These are phyloP conservation scores for Cotoneaster glaucophyllus DNA, from an alignment of 306 rosid species.

Conservation along the genomic window DNA sequence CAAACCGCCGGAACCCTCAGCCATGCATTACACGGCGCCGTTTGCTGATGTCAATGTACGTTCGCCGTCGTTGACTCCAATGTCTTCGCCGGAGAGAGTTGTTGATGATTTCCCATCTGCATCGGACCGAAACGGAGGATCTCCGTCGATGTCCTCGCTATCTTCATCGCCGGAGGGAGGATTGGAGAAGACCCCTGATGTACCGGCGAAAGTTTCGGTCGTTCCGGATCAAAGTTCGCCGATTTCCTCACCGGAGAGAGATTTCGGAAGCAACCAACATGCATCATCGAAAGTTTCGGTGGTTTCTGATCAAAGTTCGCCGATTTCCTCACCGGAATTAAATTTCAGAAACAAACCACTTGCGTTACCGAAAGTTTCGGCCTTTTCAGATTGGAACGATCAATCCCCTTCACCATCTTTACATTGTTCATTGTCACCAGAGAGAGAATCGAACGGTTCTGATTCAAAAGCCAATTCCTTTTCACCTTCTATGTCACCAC, in stretches of 20 bases:
- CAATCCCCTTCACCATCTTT: neutral
- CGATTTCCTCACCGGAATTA: slow-evolving; percentile 11
- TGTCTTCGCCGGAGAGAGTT: slow-evolving; percentile 25
- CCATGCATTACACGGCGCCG: slow-evolving; percentile 4
- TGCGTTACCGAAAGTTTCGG: slow-evolving; percentile 8
- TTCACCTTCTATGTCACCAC: neutral
- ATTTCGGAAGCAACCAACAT: slow-evolving; percentile 18
- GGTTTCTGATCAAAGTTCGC: neutral
- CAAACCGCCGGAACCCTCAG: slow-evolving; percentile 10
- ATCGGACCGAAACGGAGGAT: slow-evolving; percentile 7
- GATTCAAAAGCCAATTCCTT: neutral
- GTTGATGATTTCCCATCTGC: slow-evolving; percentile 1
- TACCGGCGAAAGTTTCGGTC: neutral
- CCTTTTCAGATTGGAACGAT: neutral
- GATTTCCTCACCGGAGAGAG: slow-evolving; percentile 19
- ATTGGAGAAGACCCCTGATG: slow-evolving; percentile 12
- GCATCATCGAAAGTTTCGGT: slow-evolving; percentile 12
- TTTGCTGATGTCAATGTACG: slow-evolving; percentile 1
- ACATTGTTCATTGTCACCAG: neutral
- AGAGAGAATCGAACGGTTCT: neutral
- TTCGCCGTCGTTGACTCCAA: slow-evolving; percentile 22
- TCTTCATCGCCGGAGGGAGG: slow-evolving; percentile 11
- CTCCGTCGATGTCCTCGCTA: slow-evolving; percentile 10
- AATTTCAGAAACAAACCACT: slow-evolving; percentile 16
- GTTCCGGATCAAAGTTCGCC: slow-evolving; percentile 13